A percentile compares a stretch with the other conserved stretches of the same genome.
Conservation (phyloP, 331 rosid species). For the Acacia pycnantha region DNA sequence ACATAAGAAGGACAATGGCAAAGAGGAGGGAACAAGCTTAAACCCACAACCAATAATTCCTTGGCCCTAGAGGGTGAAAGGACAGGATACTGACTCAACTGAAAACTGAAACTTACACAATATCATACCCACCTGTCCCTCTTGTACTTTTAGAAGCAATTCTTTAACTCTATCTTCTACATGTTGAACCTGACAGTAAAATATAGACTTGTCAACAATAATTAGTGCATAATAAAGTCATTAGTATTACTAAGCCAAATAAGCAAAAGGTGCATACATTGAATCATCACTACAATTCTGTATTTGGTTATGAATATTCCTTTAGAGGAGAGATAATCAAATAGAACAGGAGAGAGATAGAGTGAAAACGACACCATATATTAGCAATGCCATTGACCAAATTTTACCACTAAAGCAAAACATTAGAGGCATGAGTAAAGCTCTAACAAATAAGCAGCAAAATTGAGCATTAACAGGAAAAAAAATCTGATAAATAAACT, state of each 20-base stretch:
- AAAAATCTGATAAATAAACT: neutral
- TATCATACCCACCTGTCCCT: constrained; percentile 57
- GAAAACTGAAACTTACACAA: constrained; percentile 6
- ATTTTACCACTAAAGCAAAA: neutral
- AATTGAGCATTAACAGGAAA: neutral
- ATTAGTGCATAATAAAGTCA: neutral
- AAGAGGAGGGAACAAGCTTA: neutral
- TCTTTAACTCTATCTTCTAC: constrained; percentile 74
- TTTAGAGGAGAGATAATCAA: neutral
- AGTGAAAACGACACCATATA: neutral
- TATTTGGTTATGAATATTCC: neutral
- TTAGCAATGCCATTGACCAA: neutral
- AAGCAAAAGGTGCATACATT: neutral
- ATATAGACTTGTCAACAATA: neutral
- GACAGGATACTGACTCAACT: neutral
- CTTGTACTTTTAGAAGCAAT: constrained; percentile 62
- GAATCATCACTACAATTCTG: neutral
- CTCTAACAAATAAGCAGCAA: neutral
- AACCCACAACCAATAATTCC: neutral
- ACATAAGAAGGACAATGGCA: neutral
- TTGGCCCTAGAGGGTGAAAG: neutral
- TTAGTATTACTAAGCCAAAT: neutral
- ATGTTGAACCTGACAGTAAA: constrained; percentile 53
- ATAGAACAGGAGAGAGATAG: neutral
- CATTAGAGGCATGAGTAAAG: neutral